Percentiles rank a stretch among this genome's conserved stretches.
Conservation (phyloP, 75 land plant species). For the Pinus albicaulis region DNA sequence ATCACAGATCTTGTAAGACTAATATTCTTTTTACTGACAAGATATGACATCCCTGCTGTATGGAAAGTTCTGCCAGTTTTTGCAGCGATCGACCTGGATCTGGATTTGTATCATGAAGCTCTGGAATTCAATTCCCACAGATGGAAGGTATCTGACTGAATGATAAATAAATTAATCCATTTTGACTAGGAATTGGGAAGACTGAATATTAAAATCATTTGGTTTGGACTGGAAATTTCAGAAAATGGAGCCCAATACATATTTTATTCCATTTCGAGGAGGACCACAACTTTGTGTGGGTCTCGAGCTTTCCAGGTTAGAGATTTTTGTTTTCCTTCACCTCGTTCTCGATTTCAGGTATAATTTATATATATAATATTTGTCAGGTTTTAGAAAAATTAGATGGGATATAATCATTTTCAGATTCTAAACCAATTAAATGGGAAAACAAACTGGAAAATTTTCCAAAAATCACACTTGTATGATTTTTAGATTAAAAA, state of each 20-base stretch:
- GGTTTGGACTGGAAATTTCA: not conserved
- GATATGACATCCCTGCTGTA: constrained; percentile 78
- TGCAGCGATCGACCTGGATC: constrained; percentile 73
- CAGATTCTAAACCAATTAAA: no score
- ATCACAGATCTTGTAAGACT: not conserved
- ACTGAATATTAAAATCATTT: no score
- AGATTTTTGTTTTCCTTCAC: constrained; percentile 79
- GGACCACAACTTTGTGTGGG: constrained; percentile 83
- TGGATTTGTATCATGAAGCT: constrained; percentile 53
- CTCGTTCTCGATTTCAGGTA: constrained; percentile 53
- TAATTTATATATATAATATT: not conserved
- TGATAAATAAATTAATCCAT: no score
- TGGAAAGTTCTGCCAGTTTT: constrained; percentile 92
- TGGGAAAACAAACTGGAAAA: no score
- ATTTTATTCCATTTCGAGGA: constrained; percentile 78
- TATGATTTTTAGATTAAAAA: not conserved
- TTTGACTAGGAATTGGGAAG: no score
- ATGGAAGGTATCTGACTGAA: constrained; percentile 45
- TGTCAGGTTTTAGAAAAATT: no score
- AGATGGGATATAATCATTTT: no score
- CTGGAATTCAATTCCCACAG: constrained; percentile 85
- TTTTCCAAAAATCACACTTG: no score
- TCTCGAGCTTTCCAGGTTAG: constrained; percentile 71
- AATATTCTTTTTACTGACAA: constrained; percentile 16
- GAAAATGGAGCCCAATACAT: constrained; percentile 5